These are phyloP conservation scores for Phytophthora sojae DNA, from an alignment of 352 stramenopile genomes.

Conservation along the genomic window DNA sequence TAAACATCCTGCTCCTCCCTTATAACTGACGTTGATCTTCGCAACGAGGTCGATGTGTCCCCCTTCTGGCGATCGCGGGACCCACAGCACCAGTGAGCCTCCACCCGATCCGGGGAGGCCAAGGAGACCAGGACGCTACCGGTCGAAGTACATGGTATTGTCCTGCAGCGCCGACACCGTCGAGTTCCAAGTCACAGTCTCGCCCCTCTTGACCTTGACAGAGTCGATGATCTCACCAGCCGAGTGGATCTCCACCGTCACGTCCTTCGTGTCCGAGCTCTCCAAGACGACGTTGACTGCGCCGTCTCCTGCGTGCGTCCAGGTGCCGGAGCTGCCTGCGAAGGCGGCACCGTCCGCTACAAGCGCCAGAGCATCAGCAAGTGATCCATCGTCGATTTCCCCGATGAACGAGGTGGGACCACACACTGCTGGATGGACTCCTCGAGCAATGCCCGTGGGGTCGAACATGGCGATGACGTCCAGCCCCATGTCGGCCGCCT, in stretches of 20 bases:
- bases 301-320: slow-evolving; percentile 46
- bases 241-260: slow-evolving; percentile 53
- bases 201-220: slow-evolving; percentile 43
- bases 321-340: slow-evolving; percentile 40
- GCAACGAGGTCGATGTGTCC: slow-evolving; percentile 48
- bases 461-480: slow-evolving; percentile 64
- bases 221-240: slow-evolving; percentile 43
- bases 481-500: slow-evolving; percentile 52
- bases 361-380: slow-evolving; percentile 48
- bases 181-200: slow-evolving; percentile 47
- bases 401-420: slow-evolving; percentile 55
- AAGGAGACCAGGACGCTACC: slow-evolving; percentile 52
- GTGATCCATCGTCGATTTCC: slow-evolving; percentile 56
- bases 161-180: slow-evolving; percentile 46
- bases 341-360: slow-evolving; percentile 49
- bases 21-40: slow-evolving; percentile 58
- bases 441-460: slow-evolving; percentile 53
- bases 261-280: slow-evolving; percentile 47
- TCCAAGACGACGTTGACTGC: slow-evolving; percentile 48
- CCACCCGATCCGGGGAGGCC: slow-evolving; percentile 49
- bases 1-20: neutral
- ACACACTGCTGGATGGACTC: slow-evolving; percentile 67
- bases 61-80: slow-evolving; percentile 37
- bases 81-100: slow-evolving; percentile 55
- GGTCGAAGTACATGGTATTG: slow-evolving; percentile 65